phyloP scores from a whole-genome alignment of 2,329 filamentous ascomycete species.

The Cladosporium sp. region DNA sequence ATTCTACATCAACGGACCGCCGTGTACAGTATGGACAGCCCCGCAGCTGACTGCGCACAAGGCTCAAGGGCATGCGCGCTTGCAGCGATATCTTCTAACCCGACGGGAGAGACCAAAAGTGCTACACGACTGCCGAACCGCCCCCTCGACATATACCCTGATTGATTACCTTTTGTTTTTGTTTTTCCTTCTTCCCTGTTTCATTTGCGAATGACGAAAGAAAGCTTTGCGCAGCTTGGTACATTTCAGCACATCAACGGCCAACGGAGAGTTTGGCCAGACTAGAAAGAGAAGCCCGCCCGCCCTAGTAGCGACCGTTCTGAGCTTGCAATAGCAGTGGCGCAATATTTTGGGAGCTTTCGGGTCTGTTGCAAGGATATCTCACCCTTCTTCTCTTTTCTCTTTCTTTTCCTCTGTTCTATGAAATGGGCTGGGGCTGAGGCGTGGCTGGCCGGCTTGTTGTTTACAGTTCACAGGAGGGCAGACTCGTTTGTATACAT shows the following conservation, averaged over 20 bases:
- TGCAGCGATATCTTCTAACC: not conserved
- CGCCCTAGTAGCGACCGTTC: not conserved
- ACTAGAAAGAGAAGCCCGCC: not conserved
- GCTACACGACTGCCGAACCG: not conserved
- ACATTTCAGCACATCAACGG: not conserved
- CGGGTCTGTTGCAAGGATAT: not conserved
- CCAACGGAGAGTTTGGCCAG: not conserved
- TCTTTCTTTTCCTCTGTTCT: no score
- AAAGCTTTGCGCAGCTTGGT: not conserved
- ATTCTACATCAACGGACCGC: not conserved
- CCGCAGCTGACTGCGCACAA: not conserved
- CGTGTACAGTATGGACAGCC: not conserved
- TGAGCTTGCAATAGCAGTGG: no score
- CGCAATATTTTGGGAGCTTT: not conserved
- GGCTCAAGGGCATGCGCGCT: not conserved
- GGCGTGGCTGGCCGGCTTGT: not conserved
- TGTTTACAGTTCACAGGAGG: not conserved
- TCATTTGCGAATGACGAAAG: not conserved
- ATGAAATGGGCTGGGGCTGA: not conserved
- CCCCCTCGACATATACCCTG: slow-evolving; percentile 12
- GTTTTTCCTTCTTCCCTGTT: not conserved
- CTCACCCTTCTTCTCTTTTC: not conserved
- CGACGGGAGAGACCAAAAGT: not conserved
- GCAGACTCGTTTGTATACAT: not conserved
- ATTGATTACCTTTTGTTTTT: not conserved